Evolutionary conservation across 2,329 filamentous ascomycete genomes (phyloP).

Genomic region (Periglandula ipomoeae): DNA sequence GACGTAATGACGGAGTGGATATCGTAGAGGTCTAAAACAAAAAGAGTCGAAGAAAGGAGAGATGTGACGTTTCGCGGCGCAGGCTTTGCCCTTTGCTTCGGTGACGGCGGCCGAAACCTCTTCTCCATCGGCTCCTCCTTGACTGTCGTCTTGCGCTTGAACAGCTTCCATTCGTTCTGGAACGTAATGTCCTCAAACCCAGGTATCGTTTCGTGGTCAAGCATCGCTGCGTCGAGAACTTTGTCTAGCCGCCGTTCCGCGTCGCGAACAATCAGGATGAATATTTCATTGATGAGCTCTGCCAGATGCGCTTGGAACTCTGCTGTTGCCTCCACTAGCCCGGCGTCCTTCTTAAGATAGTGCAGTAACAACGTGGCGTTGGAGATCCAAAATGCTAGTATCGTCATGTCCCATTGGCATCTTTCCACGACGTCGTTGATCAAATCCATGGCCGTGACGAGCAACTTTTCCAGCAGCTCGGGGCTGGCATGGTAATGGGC

Average conservation of each 20-base stretch:
- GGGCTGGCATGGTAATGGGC: slow-evolving; percentile 91
- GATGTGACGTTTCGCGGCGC: slow-evolving; percentile 94
- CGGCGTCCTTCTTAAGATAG: slow-evolving; percentile 90
- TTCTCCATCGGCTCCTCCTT: slow-evolving; percentile 89
- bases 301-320: slow-evolving; percentile 90
- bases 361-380: slow-evolving; percentile 93
- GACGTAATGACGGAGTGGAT: slow-evolving; percentile 93
- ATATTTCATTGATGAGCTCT: slow-evolving; percentile 95
- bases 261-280: slow-evolving; percentile 93
- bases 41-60: slow-evolving; percentile 86
- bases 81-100: slow-evolving; percentile 83
- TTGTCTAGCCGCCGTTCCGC: slow-evolving; percentile 95
- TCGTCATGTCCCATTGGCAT: slow-evolving; percentile 99
- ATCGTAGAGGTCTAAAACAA: slow-evolving; percentile 97
- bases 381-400: slow-evolving; percentile 96
- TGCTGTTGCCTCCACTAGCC: slow-evolving; percentile 68
- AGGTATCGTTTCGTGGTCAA: slow-evolving; percentile 96
- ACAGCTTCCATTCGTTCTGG: slow-evolving; percentile 97
- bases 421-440: slow-evolving; percentile 96
- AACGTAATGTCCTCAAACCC: slow-evolving; percentile 96
- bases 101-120: slow-evolving; percentile 83
- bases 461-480: slow-evolving; percentile 71
- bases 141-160: slow-evolving; percentile 81
- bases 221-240: slow-evolving; percentile 83
- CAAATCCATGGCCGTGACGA: slow-evolving; percentile 83